Percentiles rank a stretch among this genome's conserved stretches.
Conservation (phyloP, 164 flowering plant species). For the Cinnamomum chago region DNA sequence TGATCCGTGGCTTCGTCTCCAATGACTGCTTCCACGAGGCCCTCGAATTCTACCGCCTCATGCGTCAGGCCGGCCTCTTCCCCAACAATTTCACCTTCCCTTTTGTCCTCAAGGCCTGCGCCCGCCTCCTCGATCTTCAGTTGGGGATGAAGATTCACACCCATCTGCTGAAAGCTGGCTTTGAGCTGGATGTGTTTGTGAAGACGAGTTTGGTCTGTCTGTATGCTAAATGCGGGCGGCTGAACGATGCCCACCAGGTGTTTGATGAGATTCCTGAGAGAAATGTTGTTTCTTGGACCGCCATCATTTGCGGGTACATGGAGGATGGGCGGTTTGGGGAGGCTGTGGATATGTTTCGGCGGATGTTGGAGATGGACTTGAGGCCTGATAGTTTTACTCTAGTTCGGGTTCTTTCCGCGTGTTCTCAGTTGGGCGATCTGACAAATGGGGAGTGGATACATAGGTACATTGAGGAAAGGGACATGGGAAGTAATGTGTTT, state of each 20-base stretch:
- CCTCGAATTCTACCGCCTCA: constrained; percentile 21
- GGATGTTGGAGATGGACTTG: constrained; percentile 14
- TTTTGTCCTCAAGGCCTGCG: constrained; percentile 30
- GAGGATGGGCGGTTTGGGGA: constrained; percentile 14
- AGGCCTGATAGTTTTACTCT: constrained; percentile 30
- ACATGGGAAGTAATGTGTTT: constrained; percentile 22
- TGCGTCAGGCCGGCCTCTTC: constrained; percentile 12
- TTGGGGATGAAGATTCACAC: constrained; percentile 25
- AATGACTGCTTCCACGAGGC: constrained; percentile 16
- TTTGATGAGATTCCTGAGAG: constrained; percentile 26
- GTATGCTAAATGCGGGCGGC: constrained; percentile 17
- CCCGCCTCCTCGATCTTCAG: constrained; percentile 12
- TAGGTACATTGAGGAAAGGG: constrained; percentile 16
- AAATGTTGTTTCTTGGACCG: constrained; percentile 34
- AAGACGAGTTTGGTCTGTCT: constrained; percentile 26
- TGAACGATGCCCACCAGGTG: constrained; percentile 18
- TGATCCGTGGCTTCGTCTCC: constrained; percentile 29
- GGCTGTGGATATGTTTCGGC: constrained; percentile 23
- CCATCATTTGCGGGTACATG: constrained; percentile 27
- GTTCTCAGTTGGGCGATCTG: constrained; percentile 29
- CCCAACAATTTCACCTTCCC: constrained; percentile 36
- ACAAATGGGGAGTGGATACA: constrained; percentile 23
- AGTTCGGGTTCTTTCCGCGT: constrained; percentile 25
- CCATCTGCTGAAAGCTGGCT: constrained; percentile 26
- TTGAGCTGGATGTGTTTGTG: constrained; percentile 26